A percentile compares a stretch with the other conserved stretches of the same genome.
Evolutionary conservation across 164 flowering plant genomes (phyloP).

Genomic region (Nymphaea colorata): DNA sequence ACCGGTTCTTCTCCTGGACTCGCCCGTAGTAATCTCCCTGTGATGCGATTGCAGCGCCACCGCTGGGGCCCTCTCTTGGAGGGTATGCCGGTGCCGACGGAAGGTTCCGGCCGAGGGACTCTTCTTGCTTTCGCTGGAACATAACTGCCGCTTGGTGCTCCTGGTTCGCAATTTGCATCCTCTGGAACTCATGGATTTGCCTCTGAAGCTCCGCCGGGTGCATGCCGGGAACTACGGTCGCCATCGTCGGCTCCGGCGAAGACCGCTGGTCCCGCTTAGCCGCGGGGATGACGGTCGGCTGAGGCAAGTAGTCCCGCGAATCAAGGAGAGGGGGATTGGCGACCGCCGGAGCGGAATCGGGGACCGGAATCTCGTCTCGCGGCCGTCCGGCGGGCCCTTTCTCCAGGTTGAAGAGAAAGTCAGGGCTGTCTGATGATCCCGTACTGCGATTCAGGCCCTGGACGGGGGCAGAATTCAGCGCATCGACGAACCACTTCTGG

Average conservation of each 20-base stretch:
- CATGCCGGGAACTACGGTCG: constrained; percentile 13
- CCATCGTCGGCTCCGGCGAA: background rate
- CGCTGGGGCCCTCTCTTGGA: background rate
- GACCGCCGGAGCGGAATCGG: background rate
- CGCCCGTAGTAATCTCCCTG: constrained; percentile 30
- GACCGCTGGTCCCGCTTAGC: background rate
- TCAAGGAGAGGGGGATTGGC: background rate
- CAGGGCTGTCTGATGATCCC: constrained; percentile 4
- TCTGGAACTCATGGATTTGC: constrained; percentile 43
- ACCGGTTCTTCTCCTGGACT: constrained; percentile 21
- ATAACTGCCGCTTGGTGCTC: constrained; percentile 15
- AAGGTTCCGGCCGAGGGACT: constrained; percentile 11
- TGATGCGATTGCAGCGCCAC: constrained; percentile 2
- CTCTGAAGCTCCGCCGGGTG: constrained; percentile 32
- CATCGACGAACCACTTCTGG: constrained; percentile 69
- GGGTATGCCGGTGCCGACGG: background rate
- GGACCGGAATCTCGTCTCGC: background rate
- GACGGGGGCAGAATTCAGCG: constrained; percentile 42
- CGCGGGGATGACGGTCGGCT: background rate
- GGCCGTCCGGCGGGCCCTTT: background rate
- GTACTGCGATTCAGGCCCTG: constrained; percentile 34
- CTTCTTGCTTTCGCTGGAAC: constrained; percentile 20
- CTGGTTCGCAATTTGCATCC: constrained; percentile 28
- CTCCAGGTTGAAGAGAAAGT: background rate
- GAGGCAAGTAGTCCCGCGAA: background rate